Evolutionary conservation across 352 stramenopile genomes (phyloP), one percentile per base, ranked within the genome.

Genomic region (Phytophthora tubulina): DNA sequence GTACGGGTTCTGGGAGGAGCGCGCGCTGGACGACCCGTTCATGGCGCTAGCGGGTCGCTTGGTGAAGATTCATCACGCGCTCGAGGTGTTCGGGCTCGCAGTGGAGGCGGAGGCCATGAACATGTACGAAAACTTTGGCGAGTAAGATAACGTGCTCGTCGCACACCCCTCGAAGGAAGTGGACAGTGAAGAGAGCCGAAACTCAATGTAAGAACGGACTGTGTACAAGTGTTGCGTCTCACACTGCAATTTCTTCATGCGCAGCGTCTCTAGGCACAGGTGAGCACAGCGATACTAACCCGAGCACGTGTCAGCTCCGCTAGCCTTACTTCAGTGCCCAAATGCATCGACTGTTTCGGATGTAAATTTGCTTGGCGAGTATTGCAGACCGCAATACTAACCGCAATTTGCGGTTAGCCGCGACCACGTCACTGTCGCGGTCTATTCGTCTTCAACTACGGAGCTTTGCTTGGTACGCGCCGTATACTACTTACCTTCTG

Each of bases 61-160:
- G 15, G 80, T 89, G 31, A 79, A 79, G n/a, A 45, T 83, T 45
- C 75, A 92, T 36, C 78, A 81, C 27, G 65, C 49, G 3, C 35
- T 82, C 2, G 45, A 76, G 27, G 48, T 49, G 2, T 66, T 72
- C 3, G 72, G 70, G 6, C 55, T 63, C 3, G 70, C 72, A 15
- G 42, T 86, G 15, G 70, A 91, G 44, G 59, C 58, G 35, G 79
- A 86, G 57, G 83, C 83, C 30, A 91, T 88, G 81, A 73, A 79
- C 60, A 89, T 91, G 83, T 89, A 86, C 67, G 83, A 91, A 72
- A 88, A 88, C 64, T 89, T 86, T 69, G 80, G 81, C 53, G 78
- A 89, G 70, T 91, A 69, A 72, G 36, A 56, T 27, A 30, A n/a
- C 15, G 10, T 17, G 7, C 41, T 45, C 17, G 21, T 30, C 39